Conservation (phyloP, 148 eudicot genomes). For the Drosera capensis region DNA sequence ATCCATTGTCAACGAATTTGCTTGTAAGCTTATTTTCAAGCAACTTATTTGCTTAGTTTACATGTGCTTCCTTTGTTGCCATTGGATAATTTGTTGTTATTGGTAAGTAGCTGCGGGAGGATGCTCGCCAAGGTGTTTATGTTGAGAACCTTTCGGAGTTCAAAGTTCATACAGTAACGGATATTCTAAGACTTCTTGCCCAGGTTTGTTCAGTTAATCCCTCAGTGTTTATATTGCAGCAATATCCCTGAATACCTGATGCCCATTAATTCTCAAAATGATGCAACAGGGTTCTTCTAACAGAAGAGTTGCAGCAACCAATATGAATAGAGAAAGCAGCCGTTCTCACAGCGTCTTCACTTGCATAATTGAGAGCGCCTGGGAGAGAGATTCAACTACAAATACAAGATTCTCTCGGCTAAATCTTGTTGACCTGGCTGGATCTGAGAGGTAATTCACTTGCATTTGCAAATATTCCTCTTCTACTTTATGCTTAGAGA, state of each 20-base stretch:
- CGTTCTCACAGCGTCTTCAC: constrained; percentile 70
- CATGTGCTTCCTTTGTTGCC: not conserved
- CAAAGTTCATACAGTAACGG: constrained; percentile 31
- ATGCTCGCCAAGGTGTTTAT: constrained; percentile 46
- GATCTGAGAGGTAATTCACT: constrained; percentile 44
- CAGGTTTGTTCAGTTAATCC: constrained; percentile 13
- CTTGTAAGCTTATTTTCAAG: constrained; percentile 19
- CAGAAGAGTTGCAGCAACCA: constrained; percentile 59
- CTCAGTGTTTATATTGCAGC: not conserved
- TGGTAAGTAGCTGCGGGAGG: constrained; percentile 45
- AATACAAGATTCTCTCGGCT: constrained; percentile 52
- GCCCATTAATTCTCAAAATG: constrained; percentile 1
- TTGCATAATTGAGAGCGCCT: constrained; percentile 50
- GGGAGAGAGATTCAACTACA: constrained; percentile 53
- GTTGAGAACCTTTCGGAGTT: constrained; percentile 52
- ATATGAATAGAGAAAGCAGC: constrained; percentile 65
- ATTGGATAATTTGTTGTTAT: constrained; percentile 1
- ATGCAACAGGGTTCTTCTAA: constrained; percentile 46
- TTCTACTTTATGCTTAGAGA: not conserved
- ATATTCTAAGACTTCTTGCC: constrained; percentile 42
- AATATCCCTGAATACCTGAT: constrained; percentile 1
- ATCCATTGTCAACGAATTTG: constrained; percentile 49
- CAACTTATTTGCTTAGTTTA: not conserved
- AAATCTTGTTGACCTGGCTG: constrained; percentile 63
- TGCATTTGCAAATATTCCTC: not conserved